Evolutionary conservation across 148 eudicot genomes (phyloP).

Genomic region (Amaranthus cruentus): DNA sequence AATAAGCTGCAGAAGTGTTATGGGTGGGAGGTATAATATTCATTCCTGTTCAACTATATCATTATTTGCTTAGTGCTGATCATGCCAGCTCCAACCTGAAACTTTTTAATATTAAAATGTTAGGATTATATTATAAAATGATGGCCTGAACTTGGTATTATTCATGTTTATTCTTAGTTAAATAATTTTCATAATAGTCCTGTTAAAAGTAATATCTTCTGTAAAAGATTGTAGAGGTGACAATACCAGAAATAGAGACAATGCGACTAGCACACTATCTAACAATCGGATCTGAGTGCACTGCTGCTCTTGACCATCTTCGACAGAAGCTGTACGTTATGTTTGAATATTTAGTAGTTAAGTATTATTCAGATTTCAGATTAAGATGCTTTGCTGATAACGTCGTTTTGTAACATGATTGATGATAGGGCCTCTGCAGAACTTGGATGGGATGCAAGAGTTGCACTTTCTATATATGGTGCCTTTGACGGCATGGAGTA

Average conservation of each 20-base stretch:
- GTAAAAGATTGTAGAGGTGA: conserved; percentile 64
- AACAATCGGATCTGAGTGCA: conserved; percentile 91
- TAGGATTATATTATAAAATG: too few species aligned
- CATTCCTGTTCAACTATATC: not conserved
- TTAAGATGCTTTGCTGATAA: conserved; percentile 7
- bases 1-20: conserved; percentile 50
- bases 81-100: too few species aligned
- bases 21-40: conserved; percentile 81
- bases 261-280: conserved; percentile 93
- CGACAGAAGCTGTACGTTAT: conserved; percentile 58
- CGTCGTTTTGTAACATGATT: conserved; percentile 22
- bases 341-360: not conserved
- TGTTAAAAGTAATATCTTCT: conserved; percentile 21
- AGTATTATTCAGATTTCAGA: not conserved
- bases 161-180: not conserved
- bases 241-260: conserved; percentile 82
- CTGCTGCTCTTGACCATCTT: conserved; percentile 51
- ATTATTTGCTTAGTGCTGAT: not conserved
- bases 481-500: conserved; percentile 70
- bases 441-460: conserved; percentile 80
- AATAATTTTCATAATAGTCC: not conserved
- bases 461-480: conserved; percentile 68
- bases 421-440: conserved; percentile 49
- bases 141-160: too few species aligned
- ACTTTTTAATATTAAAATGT: too few species aligned